These are phyloP conservation scores for Nannizzia gypsea DNA, from an alignment of 2,329 filamentous ascomycete genomes.

Conservation along the genomic window DNA sequence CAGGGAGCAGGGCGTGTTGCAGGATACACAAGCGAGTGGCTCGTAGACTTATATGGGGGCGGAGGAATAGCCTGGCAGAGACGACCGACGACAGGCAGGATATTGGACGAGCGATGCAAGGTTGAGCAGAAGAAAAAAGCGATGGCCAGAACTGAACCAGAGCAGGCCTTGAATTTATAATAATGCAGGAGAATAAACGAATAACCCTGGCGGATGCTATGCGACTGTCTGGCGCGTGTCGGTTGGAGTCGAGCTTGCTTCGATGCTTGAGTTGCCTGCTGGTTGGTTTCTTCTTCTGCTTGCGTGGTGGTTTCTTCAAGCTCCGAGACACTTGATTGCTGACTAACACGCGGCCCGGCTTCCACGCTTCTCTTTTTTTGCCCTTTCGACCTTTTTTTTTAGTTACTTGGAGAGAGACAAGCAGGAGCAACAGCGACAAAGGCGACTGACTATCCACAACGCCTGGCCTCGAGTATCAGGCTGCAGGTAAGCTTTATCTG, in stretches of 20 bases:
- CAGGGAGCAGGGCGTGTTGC: background rate
- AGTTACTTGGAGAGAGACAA: background rate
- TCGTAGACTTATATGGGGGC: background rate
- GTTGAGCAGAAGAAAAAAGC: background rate
- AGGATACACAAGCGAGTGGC: background rate
- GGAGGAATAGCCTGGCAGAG: background rate
- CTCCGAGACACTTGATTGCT: background rate
- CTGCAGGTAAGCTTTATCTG: background rate
- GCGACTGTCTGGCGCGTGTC: background rate
- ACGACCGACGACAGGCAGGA: background rate
- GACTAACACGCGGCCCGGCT: background rate
- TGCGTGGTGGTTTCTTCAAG: background rate
- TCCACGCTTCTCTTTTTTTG: background rate
- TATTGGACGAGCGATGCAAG: background rate
- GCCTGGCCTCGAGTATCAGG: background rate
- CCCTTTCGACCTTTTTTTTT: background rate
- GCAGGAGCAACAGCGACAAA: background rate
- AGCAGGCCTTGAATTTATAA: background rate
- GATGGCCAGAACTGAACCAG: background rate
- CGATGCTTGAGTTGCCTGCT: background rate
- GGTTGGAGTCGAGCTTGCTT: background rate
- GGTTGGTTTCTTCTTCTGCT: background rate
- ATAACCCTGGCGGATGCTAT: background rate
- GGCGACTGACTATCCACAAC: background rate
- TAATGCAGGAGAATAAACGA: background rate